Evolutionary conservation across 805 yeast species (phyloP), one percentile per base, ranked within the genome.

Genomic region (Komagataella populi): DNA sequence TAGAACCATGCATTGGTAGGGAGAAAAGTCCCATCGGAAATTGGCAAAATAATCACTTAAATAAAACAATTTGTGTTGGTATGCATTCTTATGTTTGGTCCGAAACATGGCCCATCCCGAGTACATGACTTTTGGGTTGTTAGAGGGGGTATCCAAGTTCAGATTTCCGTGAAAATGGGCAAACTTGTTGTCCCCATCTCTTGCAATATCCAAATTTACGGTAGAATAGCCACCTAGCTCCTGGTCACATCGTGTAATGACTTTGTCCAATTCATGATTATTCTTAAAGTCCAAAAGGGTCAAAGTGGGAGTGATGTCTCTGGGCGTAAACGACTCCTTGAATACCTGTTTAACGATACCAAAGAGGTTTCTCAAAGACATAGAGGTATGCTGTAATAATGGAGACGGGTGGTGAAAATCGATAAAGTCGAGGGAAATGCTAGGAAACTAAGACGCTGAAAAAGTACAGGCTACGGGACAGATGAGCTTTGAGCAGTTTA

Each of bases 31-130:
- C 88, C 88, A 82, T 68, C 78, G 71, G 63, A 69, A 66, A 39
- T 70, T 66, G 6, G 68, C 64, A 52, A 65, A 65, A 39, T 60
- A 56, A 46, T 67, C 66, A 6, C 64, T 60, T 16, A 66, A 52
- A 53, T 74, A 66, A 54, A 72, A 64, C 6, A 66, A 69, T 52
- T 68, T 70, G 52, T 71, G 74, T 58, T 80, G 77, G n/a, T 62
- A 57, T 45, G 59, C 74, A 55, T 72, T 71, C 63, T 77, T 78
- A 60, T 85, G 87, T 56, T 70, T 75, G 0, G 95, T 87, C 55
- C 95, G 74, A 66, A 84, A 86, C 95, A 87, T 86, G 44, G 95
- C 87, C 69, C 81, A 81, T 1, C 87, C 87, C 17, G 83, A 76
- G 54, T 80, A 70, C 16, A 76, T 72, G 20, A 85, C 76, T 49